Conservation (phyloP, 768 basidiomycete species). For the Mycena albidolilacea region DNA sequence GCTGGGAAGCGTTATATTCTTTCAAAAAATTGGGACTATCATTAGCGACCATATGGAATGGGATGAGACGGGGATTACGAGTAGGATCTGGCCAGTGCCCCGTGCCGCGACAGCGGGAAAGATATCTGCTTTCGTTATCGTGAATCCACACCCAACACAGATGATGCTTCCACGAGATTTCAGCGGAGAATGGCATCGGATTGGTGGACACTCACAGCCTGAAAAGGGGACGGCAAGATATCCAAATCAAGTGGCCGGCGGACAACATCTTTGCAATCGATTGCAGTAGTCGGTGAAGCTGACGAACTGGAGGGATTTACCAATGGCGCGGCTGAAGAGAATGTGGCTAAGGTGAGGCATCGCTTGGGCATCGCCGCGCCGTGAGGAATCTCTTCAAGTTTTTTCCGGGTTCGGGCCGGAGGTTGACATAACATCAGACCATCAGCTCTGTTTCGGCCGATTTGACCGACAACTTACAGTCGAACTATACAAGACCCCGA, state of each 20-base stretch:
- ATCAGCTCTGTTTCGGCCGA: too few species aligned
- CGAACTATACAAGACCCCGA: too few species aligned
- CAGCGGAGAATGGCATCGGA: neutral
- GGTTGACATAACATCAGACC: too few species aligned
- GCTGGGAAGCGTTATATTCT: constrained; percentile 64
- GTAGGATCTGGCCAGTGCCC: constrained; percentile 54
- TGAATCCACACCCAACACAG: constrained; percentile 59
- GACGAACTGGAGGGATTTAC: neutral
- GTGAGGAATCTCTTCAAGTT: neutral
- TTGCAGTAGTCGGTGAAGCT: neutral
- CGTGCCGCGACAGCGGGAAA: constrained; percentile 60
- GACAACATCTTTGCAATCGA: constrained; percentile 40
- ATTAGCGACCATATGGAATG: neutral
- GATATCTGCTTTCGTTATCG: constrained; percentile 60
- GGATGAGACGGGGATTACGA: constrained; percentile 49
- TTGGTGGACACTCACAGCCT: constrained; percentile 52
- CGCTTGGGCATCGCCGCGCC: neutral
- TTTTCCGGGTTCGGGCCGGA: too few species aligned
- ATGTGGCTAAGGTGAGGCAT: neutral
- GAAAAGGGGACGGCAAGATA: constrained; percentile 61
- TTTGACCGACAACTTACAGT: too few species aligned
- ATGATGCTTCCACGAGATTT: constrained; percentile 51
- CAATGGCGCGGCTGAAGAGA: neutral
- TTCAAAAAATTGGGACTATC: neutral
- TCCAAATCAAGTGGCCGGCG: constrained; percentile 59